Evolutionary conservation across 1,139 yeast species (phyloP).

Genomic region (Diutina neorugosa): DNA sequence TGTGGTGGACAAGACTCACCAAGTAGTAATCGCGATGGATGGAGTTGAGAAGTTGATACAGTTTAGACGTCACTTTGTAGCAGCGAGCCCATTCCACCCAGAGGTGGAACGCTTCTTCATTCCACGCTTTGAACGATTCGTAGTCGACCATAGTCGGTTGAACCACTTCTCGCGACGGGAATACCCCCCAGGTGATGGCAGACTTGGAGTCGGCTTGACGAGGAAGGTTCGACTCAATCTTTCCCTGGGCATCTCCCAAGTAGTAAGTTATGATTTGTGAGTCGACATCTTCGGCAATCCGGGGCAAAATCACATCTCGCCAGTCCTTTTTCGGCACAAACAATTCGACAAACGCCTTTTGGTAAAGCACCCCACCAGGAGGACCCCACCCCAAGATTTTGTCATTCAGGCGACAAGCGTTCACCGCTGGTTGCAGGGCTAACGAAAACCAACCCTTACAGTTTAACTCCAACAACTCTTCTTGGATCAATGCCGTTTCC

Average conservation of each 20-base stretch:
- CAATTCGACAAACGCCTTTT: conserved; percentile 11
- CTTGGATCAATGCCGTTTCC: conserved; percentile 89
- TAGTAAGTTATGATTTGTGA: conserved; percentile 51
- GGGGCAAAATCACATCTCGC: conserved; percentile 41
- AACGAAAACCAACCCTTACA: conserved; percentile 70
- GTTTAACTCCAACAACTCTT: conserved; percentile 71
- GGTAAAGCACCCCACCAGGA: conserved; percentile 9
- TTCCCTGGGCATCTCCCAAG: conserved; percentile 48
- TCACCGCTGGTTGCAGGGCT: conserved; percentile 92
- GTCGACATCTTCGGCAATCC: conserved; percentile 31
- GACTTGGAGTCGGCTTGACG: conserved; percentile 26
- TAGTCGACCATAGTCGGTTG: conserved; percentile 84
- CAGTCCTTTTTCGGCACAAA: conserved; percentile 28
- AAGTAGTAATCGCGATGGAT: conserved; percentile 56
- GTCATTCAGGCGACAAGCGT: conserved; percentile 66
- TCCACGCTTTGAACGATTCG: conserved; percentile 86
- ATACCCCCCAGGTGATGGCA: conserved; percentile 95
- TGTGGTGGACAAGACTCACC: conserved; percentile 80
- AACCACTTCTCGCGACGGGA: conserved; percentile 74
- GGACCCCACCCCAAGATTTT: conserved; percentile 77
- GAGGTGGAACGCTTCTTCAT: conserved; percentile 83
- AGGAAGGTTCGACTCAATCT: conserved; percentile 50
- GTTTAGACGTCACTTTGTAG: conserved; percentile 43
- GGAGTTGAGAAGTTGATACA: conserved; percentile 48
- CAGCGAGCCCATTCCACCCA: conserved; percentile 90